A percentile compares a stretch with the other conserved stretches of the same genome.
Evolutionary conservation across 805 yeast genomes (phyloP).

Genomic region (Myxozyma sirexii): DNA sequence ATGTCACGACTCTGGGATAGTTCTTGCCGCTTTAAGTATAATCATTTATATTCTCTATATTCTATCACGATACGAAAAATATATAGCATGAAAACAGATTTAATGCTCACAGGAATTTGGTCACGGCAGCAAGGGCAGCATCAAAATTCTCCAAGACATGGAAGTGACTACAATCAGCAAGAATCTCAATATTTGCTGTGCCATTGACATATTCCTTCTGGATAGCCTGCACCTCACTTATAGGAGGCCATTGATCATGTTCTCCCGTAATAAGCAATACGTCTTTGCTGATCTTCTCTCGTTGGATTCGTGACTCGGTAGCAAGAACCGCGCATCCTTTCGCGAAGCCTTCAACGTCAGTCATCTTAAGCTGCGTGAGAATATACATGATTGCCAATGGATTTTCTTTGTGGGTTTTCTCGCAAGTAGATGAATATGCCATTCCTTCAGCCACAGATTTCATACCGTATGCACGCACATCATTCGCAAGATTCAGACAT

Average conservation of each 20-base stretch:
- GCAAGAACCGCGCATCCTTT: constrained; percentile 18
- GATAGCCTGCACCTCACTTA: constrained; percentile 10
- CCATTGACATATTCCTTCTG: neutral
- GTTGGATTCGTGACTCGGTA: constrained; percentile 1
- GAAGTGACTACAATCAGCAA: constrained; percentile 6
- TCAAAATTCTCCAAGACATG: constrained; percentile 17
- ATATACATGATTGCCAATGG: constrained; percentile 23
- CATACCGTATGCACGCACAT: constrained; percentile 12
- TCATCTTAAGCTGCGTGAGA: constrained; percentile 15
- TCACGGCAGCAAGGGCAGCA: constrained; percentile 1
- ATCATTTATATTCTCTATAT: no score
- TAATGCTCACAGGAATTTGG: no score
- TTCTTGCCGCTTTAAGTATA: no score
- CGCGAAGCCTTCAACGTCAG: constrained; percentile 21
- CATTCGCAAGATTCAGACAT: neutral
- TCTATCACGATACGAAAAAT: no score
- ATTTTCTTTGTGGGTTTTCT: constrained; percentile 2
- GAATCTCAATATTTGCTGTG: constrained; percentile 1
- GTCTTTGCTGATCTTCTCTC: neutral
- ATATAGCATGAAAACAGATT: no score
- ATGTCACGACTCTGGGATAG: neutral
- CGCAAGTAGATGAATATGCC: neutral
- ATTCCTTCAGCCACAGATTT: neutral
- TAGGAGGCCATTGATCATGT: constrained; percentile 21
- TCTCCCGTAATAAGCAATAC: constrained; percentile 15